These are phyloP conservation scores for Oxyria digyna DNA, from an alignment of 148 eudicot genomes.

Conservation along the genomic window DNA sequence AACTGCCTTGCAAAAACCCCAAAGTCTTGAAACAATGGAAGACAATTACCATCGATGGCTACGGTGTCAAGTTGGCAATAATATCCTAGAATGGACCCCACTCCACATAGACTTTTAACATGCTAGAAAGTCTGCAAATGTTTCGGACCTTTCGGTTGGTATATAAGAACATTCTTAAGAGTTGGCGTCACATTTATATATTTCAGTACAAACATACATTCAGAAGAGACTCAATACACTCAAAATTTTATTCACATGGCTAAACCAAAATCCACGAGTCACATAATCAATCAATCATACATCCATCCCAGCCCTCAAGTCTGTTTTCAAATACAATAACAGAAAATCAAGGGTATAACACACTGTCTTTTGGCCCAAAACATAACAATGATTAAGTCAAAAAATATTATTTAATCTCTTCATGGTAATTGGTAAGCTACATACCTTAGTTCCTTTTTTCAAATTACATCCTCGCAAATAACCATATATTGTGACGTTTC, in stretches of 20 bases:
- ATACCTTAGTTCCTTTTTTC: slow-evolving; percentile 88
- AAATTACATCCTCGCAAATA: slow-evolving; percentile 92
- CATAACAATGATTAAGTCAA: background rate
- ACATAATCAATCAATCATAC: background rate
- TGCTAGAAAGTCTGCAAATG: background rate
- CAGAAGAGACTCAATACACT: background rate
- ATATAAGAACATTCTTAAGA: background rate
- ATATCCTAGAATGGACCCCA: background rate
- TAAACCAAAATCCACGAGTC: background rate
- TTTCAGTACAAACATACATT: background rate
- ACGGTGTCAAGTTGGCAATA: background rate
- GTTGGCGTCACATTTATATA: background rate
- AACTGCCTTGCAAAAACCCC: background rate
- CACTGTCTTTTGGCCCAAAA: background rate
- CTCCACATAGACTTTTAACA: background rate
- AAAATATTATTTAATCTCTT: background rate
- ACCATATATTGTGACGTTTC: slow-evolving; percentile 80
- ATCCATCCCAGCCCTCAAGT: background rate
- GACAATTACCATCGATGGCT: background rate
- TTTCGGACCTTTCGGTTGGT: background rate
- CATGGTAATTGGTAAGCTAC: slow-evolving; percentile 2
- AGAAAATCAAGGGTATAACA: background rate
- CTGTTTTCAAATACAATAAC: background rate
- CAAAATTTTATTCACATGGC: background rate
- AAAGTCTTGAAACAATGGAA: background rate